A percentile compares a stretch with the other conserved stretches of the same genome.
Conservation (phyloP, 768 basidiomycete genomes). For the Tricholoma saponaceum region DNA sequence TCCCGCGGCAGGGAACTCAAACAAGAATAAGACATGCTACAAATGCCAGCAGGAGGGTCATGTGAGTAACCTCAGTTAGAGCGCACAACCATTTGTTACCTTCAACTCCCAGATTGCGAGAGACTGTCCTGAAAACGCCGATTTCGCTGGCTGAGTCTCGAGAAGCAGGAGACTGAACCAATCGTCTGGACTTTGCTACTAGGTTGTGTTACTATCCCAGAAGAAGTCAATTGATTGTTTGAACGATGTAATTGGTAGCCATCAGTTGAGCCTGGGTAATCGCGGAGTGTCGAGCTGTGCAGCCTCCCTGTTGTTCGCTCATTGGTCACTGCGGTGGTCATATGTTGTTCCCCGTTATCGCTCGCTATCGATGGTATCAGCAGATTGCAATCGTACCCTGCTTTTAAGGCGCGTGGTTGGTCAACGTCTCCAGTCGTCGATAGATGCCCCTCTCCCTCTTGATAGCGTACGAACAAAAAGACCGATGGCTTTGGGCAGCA, state of each 20-base stretch:
- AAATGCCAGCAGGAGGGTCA: slow-evolving; percentile 88
- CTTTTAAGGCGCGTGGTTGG: neutral
- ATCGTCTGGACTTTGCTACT: slow-evolving; percentile 7
- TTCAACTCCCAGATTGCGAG: slow-evolving; percentile 48
- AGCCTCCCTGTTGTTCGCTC: slow-evolving; percentile 1
- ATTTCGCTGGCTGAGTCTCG: slow-evolving; percentile 41
- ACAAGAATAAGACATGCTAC: slow-evolving; percentile 79
- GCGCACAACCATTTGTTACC: slow-evolving; percentile 5
- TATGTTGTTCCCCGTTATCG: slow-evolving; percentile 5
- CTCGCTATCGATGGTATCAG: slow-evolving; percentile 8
- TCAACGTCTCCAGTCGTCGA: neutral
- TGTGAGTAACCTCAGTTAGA: slow-evolving; percentile 41
- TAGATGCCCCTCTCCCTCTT: neutral
- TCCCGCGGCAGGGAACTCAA: slow-evolving; percentile 37
- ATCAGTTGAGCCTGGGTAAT: slow-evolving; percentile 4
- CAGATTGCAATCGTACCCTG: neutral
- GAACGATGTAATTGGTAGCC: slow-evolving; percentile 1
- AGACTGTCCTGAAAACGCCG: slow-evolving; percentile 57
- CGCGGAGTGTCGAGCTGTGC: slow-evolving; percentile 1
- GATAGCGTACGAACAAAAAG: neutral
- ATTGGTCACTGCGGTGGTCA: slow-evolving; percentile 4
- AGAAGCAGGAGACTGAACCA: neutral
- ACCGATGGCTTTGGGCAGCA: neutral
- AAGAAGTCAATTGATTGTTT: slow-evolving; percentile 7
- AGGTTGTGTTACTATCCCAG: slow-evolving; percentile 4